These are phyloP conservation scores for Wickerhamomyces bisporus DNA, from an alignment of 805 yeast species.

Conservation along the genomic window DNA sequence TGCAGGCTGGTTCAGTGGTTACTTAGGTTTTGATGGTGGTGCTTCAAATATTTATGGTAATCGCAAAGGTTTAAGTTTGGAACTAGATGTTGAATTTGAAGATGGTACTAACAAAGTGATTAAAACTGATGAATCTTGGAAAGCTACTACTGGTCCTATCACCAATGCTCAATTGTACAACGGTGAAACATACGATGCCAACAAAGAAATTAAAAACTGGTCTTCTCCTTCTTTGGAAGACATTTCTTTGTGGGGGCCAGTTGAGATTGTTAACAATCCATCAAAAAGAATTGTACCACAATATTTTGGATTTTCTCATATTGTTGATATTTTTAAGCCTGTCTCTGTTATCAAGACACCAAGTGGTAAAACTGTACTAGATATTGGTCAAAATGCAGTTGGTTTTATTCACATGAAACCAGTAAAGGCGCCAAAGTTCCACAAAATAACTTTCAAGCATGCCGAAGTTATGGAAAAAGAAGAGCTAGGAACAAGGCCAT, in stretches of 20 bases:
- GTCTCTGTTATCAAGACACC: slow-evolving; percentile 8
- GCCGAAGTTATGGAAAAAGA: slow-evolving; percentile 15
- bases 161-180: slow-evolving; percentile 12
- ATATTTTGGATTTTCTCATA: slow-evolving; percentile 11
- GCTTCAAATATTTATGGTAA: slow-evolving; percentile 11
- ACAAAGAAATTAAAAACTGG: slow-evolving; percentile 10
- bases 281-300: slow-evolving; percentile 9
- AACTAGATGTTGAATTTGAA: slow-evolving; percentile 6
- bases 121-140: slow-evolving; percentile 11
- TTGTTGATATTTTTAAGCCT: slow-evolving; percentile 8
- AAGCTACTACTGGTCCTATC: slow-evolving; percentile 10
- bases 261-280: slow-evolving; percentile 6
- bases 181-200: slow-evolving; percentile 14
- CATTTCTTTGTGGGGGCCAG: slow-evolving; percentile 5
- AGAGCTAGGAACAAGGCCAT: slow-evolving; percentile 12
- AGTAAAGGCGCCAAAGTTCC: slow-evolving; percentile 10
- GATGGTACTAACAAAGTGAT: slow-evolving; percentile 10
- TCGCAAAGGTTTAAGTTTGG: slow-evolving; percentile 10
- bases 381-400: slow-evolving; percentile 15
- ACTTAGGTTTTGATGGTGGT: slow-evolving; percentile 15
- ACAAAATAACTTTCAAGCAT: slow-evolving; percentile 7
- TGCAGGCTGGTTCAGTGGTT: slow-evolving; percentile 16
- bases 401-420: slow-evolving; percentile 12
- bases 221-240: slow-evolving; percentile 2
- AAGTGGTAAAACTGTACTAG: slow-evolving; percentile 8